Percentiles rank a stretch among this genome's conserved stretches.
These are phyloP conservation scores for Hyphopichia buzzinii DNA, from an alignment of 1,139 yeast species.

Conservation along the genomic window DNA sequence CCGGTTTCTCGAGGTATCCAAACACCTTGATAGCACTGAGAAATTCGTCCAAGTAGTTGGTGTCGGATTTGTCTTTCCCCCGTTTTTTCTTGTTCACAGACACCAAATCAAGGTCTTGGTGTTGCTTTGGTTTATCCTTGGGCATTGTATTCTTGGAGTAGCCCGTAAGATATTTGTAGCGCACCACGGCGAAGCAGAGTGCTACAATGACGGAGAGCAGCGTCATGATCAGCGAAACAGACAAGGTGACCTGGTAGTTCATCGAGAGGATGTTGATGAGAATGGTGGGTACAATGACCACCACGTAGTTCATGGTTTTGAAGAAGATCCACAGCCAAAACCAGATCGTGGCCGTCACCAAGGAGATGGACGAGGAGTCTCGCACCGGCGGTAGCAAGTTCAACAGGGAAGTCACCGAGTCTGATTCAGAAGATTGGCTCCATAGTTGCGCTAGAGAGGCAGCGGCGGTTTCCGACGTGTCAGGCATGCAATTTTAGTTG, in stretches of 20 bases:
- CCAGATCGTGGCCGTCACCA: conserved; percentile 13
- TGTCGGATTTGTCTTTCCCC: conserved; percentile 18
- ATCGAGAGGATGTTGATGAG: conserved; percentile 25
- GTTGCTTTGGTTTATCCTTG: conserved; percentile 8
- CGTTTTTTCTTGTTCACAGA: conserved; percentile 28
- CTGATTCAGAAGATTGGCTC: too few species aligned
- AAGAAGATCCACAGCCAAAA: conserved; percentile 19
- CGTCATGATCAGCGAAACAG: conserved; percentile 32
- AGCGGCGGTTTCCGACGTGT: too few species aligned
- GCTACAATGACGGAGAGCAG: conserved; percentile 17
- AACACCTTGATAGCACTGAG: conserved; percentile 87
- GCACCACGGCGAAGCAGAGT: conserved; percentile 27
- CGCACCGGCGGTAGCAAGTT: conserved; percentile 4
- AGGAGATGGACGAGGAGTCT: conserved; percentile 10
- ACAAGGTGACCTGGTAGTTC: conserved; percentile 32
- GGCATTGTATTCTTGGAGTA: conserved; percentile 30
- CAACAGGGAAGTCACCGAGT: too few species aligned
- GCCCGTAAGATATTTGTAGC: conserved; percentile 39
- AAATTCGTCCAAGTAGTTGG: conserved; percentile 79
- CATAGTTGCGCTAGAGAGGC: too few species aligned
- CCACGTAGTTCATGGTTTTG: conserved; percentile 15
- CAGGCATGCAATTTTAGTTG: too few species aligned
- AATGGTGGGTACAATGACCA: conserved; percentile 21
- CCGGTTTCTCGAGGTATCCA: conserved; percentile 87
- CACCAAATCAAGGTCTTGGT: conserved; percentile 20